phyloP scores from a whole-genome alignment of 257 asterid genomes.

The Przewalskia tangutica region DNA sequence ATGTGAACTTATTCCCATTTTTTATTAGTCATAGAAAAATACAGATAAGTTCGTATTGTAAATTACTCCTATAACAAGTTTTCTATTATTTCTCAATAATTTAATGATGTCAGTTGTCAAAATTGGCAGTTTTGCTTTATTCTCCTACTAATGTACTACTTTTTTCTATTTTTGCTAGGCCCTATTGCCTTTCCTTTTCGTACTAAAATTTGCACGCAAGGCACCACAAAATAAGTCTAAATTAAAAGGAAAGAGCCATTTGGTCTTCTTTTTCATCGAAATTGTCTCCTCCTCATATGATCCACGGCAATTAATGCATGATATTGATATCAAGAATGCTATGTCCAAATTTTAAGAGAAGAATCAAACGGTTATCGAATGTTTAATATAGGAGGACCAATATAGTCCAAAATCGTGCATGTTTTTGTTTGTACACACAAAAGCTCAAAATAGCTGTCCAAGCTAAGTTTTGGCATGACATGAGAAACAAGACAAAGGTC shows the following conservation, averaged over 20 bases:
- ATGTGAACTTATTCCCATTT: not conserved
- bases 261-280: not conserved
- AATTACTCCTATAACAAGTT: not conserved
- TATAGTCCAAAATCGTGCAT: conserved; percentile 17
- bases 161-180: not conserved
- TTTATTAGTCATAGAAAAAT: not conserved
- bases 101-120: not conserved
- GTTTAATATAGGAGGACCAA: not conserved
- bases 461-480: conserved; percentile 23
- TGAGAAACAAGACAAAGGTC: not conserved
- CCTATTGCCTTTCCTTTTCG: not conserved
- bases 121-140: not conserved
- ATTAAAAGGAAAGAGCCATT: not conserved
- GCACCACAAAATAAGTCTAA: not conserved
- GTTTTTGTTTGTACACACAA: not conserved
- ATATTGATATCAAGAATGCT: not conserved
- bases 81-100: not conserved
- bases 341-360: not conserved
- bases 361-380: not conserved
- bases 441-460: conserved; percentile 29
- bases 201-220: not conserved
- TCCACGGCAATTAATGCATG: no score
- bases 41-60: not conserved
- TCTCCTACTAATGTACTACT: not conserved
- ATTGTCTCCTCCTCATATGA: not conserved